phyloP scores from a whole-genome alignment of 345 rosid genomes.

The Combretum micranthum region DNA sequence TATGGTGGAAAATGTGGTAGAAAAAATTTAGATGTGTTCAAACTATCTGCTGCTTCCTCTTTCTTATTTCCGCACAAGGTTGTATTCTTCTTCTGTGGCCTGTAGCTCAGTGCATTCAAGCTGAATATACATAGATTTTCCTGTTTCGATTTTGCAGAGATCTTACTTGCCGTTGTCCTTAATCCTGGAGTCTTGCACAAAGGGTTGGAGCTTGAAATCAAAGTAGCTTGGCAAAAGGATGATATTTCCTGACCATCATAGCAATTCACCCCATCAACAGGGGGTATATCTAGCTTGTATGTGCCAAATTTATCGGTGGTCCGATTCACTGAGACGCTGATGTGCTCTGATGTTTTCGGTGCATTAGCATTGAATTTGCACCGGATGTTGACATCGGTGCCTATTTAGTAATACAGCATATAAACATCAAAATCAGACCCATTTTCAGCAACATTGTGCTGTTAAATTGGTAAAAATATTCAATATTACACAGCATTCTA shows the following conservation, averaged over 20 bases:
- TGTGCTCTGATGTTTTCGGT: constrained; percentile 58
- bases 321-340: constrained; percentile 65
- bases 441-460: no score
- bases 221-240: constrained; percentile 45
- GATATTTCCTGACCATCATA: constrained; percentile 55
- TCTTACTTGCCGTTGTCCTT: constrained; percentile 47
- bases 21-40: constrained; percentile 49
- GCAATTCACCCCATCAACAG: constrained; percentile 75
- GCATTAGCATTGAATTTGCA: constrained; percentile 72
- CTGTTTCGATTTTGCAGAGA: constrained; percentile 66
- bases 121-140: constrained; percentile 79
- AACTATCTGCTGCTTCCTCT: constrained; percentile 14
- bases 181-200: constrained; percentile 49
- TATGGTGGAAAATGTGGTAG: constrained; percentile 52
- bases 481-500: no score
- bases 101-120: constrained; percentile 63
- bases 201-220: constrained; percentile 34
- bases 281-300: constrained; percentile 64
- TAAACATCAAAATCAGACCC: neutral
- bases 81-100: constrained; percentile 44
- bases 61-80: constrained; percentile 40
- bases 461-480: no score
- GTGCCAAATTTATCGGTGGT: constrained; percentile 61
- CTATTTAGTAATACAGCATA: constrained; percentile 20
- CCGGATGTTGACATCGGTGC: constrained; percentile 60